Evolutionary conservation across 106 monocot genomes (phyloP).

Genomic region (Hemerocallis citrina): DNA sequence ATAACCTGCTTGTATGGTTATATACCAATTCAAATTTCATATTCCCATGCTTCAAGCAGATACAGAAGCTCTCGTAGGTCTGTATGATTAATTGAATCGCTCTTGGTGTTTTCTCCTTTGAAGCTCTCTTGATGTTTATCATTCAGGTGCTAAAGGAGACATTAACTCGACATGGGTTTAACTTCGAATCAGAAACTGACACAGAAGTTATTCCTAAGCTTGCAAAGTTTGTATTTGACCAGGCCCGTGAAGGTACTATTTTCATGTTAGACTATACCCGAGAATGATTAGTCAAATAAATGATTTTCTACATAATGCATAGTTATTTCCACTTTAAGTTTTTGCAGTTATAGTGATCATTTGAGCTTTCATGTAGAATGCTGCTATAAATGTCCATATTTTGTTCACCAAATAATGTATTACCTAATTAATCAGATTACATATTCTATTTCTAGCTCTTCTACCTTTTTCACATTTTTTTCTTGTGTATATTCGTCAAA

Average conservation of each 20-base stretch:
- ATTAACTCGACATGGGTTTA: constrained; percentile 80
- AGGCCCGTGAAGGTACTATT: constrained; percentile 66
- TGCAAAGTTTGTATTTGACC: constrained; percentile 92
- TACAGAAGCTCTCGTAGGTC: neutral
- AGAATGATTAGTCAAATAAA: too few relatives aligned
- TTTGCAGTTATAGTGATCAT: neutral
- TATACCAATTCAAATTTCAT: neutral
- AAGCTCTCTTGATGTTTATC: neutral
- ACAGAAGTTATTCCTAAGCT: constrained; percentile 99
- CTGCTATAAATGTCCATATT: neutral
- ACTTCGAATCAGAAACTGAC: constrained; percentile 95
- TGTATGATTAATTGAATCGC: too few relatives aligned
- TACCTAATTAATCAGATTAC: too few relatives aligned
- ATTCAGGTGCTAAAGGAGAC: constrained; percentile 90
- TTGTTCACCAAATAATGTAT: too few relatives aligned
- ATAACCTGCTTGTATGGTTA: neutral
- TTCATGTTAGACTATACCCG: constrained; percentile 2
- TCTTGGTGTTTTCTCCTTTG: too few relatives aligned
- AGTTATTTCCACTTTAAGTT: neutral
- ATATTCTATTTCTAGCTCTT: too few relatives aligned
- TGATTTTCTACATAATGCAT: neutral
- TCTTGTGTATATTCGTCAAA: too few relatives aligned
- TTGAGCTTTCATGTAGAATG: too few relatives aligned
- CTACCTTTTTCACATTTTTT: too few relatives aligned
- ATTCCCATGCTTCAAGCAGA: neutral